These are phyloP conservation scores for Cordyceps cicadae DNA, from an alignment of 2,329 filamentous ascomycete species.

Conservation along the genomic window DNA sequence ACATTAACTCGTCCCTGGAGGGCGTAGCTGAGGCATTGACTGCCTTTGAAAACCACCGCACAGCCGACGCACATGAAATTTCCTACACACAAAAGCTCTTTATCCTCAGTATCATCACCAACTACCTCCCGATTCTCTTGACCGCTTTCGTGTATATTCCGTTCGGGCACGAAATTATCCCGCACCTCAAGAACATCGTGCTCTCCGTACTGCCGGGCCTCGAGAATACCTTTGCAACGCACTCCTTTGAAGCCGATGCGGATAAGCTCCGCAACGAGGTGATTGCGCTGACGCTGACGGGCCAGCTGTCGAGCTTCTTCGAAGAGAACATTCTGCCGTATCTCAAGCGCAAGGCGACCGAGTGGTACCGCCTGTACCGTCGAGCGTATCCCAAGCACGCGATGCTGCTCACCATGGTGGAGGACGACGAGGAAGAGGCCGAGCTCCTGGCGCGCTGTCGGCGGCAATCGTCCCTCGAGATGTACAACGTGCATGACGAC, in stretches of 20 bases:
- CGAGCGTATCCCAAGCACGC: constrained; percentile 29
- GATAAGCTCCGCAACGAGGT: constrained; percentile 62
- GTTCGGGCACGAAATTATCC: constrained; percentile 59
- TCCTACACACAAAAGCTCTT: constrained; percentile 68
- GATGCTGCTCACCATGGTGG: constrained; percentile 36
- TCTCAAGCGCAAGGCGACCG: constrained; percentile 50
- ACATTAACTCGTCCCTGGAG: constrained; percentile 56
- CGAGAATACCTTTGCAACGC: constrained; percentile 43
- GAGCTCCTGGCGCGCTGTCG: constrained; percentile 56
- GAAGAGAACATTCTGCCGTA: constrained; percentile 65
- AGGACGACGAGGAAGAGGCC: constrained; percentile 55
- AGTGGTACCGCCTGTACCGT: constrained; percentile 35
- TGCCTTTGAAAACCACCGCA: constrained; percentile 69
- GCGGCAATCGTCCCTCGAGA: constrained; percentile 56
- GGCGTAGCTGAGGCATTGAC: constrained; percentile 55
- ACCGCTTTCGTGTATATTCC: constrained; percentile 76
- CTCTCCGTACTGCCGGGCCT: constrained; percentile 37
- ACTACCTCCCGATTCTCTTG: constrained; percentile 66
- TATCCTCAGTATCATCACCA: constrained; percentile 71
- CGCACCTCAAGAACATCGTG: constrained; percentile 54
- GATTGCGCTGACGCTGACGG: constrained; percentile 66
- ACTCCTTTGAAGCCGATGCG: constrained; percentile 56
- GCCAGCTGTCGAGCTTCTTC: constrained; percentile 62
- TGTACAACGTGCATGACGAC: constrained; percentile 66
- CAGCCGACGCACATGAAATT: constrained; percentile 57